These are phyloP conservation scores for Penicillium sp. DNA, from an alignment of 2,329 filamentous ascomycete species.

Conservation along the genomic window DNA sequence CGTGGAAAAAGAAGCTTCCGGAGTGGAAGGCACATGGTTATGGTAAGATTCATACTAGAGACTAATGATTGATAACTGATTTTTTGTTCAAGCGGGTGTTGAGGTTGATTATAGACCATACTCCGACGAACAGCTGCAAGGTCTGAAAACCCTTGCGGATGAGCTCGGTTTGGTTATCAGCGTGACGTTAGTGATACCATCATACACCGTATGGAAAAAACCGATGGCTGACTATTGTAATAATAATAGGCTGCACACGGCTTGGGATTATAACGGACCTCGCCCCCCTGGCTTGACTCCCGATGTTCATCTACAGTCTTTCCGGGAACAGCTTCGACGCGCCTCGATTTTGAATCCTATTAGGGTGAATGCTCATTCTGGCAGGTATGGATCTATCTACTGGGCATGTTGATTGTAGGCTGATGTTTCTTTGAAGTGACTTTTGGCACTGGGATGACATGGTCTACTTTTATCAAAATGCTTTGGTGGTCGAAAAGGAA, in stretches of 20 bases:
- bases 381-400: not conserved
- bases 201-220: too few species aligned
- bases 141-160: too few species aligned
- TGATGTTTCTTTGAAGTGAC: constrained; percentile 21
- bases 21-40: constrained; percentile 22
- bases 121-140: too few species aligned
- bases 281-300: constrained; percentile 14
- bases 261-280: too few species aligned
- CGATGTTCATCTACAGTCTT: not conserved
- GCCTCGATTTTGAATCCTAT: not conserved
- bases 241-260: too few species aligned
- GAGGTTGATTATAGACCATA: too few species aligned
- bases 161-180: too few species aligned
- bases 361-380: not conserved
- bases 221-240: too few species aligned
- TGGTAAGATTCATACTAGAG: too few species aligned
- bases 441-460: constrained; percentile 29
- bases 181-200: too few species aligned
- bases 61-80: too few species aligned
- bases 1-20: constrained; percentile 20
- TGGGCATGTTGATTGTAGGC: too few species aligned
- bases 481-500: constrained; percentile 28
- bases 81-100: constrained; percentile 16
- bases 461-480: constrained; percentile 30
- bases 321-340: not conserved